Base-by-base conservation (phyloP, 2,329 filamentous ascomycete species). In the Cladobotryum protrusum region DNA sequence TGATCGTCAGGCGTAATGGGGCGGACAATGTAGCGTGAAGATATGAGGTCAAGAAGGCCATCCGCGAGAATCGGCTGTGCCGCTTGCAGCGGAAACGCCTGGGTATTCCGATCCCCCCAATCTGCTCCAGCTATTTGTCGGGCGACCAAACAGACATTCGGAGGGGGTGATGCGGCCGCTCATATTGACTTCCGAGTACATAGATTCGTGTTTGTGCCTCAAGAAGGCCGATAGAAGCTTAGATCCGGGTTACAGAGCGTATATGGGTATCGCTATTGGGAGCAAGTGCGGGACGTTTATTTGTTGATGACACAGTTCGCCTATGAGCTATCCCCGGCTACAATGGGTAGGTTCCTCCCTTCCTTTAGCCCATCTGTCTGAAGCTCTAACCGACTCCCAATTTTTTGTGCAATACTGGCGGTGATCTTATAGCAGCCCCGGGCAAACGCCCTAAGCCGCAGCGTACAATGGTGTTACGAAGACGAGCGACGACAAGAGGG, bases 201-300 rank as follows among this genome's bases (percentile, higher is more conserved):
- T n/a, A n/a, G n/a, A n/a, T 61, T 72, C n/a, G 67, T 69, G 14
- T 61, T 64, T 18, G 58, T 67, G 4, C 56, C 59, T 5, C 61
- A 62, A 5, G 53, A 63, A n/a, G n/a, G n/a, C n/a, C n/a, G n/a
- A n/a, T n/a, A n/a, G n/a, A n/a, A n/a, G n/a, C n/a, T n/a, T n/a
- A n/a, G n/a, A n/a, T n/a, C n/a, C n/a, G n/a, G n/a, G n/a, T n/a
- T n/a, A n/a, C n/a, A n/a, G n/a, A n/a, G n/a, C n/a, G n/a, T n/a
- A 82, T 52, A 72, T 73, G 57, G 78, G 68, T 5, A 79, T 92
- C 41, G 93, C 89, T 0, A 76, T 77, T 11, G 87, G 89, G n/a
- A 95, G 89, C 72, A 86, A 91, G 62, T 95, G n/a, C n/a, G n/a
- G n/a, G n/a, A n/a, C 89, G 0, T 95, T 96, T 56, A 78, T 96